Evolutionary conservation across 2,329 filamentous ascomycete genomes (phyloP).

Genomic region (Verticillium longisporum): DNA sequence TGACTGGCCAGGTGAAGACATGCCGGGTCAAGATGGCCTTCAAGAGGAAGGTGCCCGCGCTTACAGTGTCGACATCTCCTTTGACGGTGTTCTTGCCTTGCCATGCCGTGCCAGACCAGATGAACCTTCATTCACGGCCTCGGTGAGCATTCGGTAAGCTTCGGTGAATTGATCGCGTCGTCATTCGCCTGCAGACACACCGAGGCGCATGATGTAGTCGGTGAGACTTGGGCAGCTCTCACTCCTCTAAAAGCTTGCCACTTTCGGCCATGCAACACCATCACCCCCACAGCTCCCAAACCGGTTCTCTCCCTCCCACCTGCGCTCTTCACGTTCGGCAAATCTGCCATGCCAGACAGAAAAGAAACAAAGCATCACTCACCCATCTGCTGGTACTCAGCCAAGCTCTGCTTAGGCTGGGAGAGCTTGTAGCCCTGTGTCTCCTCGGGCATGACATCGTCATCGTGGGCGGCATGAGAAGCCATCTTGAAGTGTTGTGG

Average conservation of each 20-base stretch:
- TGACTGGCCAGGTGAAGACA: background rate
- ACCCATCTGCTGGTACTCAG: conserved; percentile 93
- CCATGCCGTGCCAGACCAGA: background rate
- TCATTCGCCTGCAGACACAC: background rate
- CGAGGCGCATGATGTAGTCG: background rate
- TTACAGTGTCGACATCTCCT: background rate
- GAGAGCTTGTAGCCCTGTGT: conserved; percentile 97
- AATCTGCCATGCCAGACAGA: background rate
- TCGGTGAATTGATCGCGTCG: background rate
- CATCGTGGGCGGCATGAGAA: conserved; percentile 44
- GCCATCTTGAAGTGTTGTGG: conserved; percentile 46
- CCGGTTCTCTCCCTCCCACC: background rate
- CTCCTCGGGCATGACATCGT: conserved; percentile 79
- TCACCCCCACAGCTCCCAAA: no score
- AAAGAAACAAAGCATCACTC: conserved; percentile 28
- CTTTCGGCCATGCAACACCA: background rate
- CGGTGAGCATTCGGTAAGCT: background rate
- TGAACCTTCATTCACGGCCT: background rate
- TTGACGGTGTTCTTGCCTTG: background rate
- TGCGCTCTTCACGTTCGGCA: background rate
- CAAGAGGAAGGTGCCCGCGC: background rate
- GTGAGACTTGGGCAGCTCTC: background rate
- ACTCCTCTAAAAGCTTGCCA: background rate
- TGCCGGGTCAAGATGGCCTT: background rate
- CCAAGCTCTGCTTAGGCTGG: conserved; percentile 92